phyloP scores from a whole-genome alignment of 1,139 yeast species.

The Waltiozyma sp. region DNA sequence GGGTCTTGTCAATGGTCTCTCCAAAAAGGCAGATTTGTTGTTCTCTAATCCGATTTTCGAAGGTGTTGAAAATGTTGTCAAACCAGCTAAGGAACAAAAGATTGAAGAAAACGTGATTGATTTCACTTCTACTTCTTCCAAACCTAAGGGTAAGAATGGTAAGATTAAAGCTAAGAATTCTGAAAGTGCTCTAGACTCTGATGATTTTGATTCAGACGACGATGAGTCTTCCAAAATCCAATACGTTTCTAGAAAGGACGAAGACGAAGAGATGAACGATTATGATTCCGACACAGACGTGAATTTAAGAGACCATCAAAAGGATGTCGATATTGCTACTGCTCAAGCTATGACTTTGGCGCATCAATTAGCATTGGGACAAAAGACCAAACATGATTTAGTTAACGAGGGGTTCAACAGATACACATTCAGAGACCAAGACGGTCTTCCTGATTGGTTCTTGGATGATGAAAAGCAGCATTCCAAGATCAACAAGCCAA shows the following conservation, averaged over 20 bases:
- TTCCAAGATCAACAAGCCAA: slow-evolving; percentile 78
- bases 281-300: slow-evolving; percentile 37
- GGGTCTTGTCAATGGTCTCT: slow-evolving; percentile 38
- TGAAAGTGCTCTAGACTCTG: slow-evolving; percentile 7
- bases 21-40: slow-evolving; percentile 62
- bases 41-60: slow-evolving; percentile 73
- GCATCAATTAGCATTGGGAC: slow-evolving; percentile 88
- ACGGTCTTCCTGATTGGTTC: slow-evolving; percentile 93
- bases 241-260: slow-evolving; percentile 34
- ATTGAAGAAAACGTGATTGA: slow-evolving; percentile 3
- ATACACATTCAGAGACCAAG: slow-evolving; percentile 83
- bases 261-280: slow-evolving; percentile 22
- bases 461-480: slow-evolving; percentile 83
- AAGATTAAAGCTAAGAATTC: slow-evolving; percentile 7
- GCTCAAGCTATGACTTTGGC: slow-evolving; percentile 98
- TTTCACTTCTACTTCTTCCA: not conserved
- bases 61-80: slow-evolving; percentile 39
- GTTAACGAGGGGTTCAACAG: slow-evolving; percentile 87
- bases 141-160: slow-evolving; percentile 5
- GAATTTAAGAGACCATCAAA: slow-evolving; percentile 33
- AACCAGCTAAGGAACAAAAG: slow-evolving; percentile 3
- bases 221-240: slow-evolving; percentile 32
- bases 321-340: slow-evolving; percentile 74
- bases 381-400: slow-evolving; percentile 70
- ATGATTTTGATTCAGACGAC: slow-evolving; percentile 14